Conservation (phyloP, 2,329 filamentous ascomycete species). For the Ceratocystis smalleyi region DNA sequence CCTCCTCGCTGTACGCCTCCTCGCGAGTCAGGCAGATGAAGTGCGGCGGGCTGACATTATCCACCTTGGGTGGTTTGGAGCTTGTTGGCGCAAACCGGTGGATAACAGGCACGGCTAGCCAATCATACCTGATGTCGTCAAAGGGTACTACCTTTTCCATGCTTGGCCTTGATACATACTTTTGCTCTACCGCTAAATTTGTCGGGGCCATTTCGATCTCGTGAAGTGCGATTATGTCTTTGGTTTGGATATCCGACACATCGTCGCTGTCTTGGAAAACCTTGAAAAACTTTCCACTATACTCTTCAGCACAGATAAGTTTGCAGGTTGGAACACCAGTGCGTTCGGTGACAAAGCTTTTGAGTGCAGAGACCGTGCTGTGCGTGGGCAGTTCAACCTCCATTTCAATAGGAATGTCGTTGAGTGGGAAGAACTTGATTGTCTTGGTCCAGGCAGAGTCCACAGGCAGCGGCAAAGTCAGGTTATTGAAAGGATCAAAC, state of each 20-base stretch:
- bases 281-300: constrained; percentile 72
- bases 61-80: constrained; percentile 22
- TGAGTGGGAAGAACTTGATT: constrained; percentile 63
- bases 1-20: constrained; percentile 51
- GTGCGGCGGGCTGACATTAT: constrained; percentile 35
- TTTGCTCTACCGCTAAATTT: constrained; percentile 44
- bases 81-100: constrained; percentile 35
- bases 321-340: constrained; percentile 48
- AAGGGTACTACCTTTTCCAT: constrained; percentile 36
- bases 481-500: constrained; percentile 91
- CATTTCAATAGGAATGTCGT: constrained; percentile 53
- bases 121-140: constrained; percentile 47
- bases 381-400: constrained; percentile 70
- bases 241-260: constrained; percentile 55
- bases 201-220: constrained; percentile 68
- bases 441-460: constrained; percentile 65
- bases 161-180: constrained; percentile 32
- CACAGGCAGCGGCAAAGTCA: constrained; percentile 80
- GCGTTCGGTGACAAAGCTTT: constrained; percentile 52
- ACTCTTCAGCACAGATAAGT: constrained; percentile 71
- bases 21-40: constrained; percentile 63
- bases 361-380: constrained; percentile 50
- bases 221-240: constrained; percentile 52
- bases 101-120: constrained; percentile 54
- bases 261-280: constrained; percentile 54